Conservation (phyloP, 1,284 basidiomycete genomes). For the Rhodotorula mucilaginosa region DNA sequence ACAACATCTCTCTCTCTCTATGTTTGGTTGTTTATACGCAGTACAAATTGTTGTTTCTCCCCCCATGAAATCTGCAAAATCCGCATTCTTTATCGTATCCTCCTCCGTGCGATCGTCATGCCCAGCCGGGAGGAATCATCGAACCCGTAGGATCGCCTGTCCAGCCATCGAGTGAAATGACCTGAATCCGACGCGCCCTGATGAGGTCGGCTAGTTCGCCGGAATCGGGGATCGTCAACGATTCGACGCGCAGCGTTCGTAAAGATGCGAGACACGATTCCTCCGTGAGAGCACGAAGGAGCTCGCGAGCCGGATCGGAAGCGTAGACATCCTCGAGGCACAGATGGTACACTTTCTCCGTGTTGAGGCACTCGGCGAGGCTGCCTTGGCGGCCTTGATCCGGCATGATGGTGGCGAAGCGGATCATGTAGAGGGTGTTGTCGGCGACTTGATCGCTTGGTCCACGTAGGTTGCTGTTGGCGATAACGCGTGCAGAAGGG, state of each 20-base stretch:
- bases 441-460: background rate
- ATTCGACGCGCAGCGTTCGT: background rate
- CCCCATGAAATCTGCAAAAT: background rate
- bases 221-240: background rate
- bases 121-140: background rate
- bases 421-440: background rate
- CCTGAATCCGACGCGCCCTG: background rate
- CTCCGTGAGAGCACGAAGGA: background rate
- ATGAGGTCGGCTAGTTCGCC: background rate
- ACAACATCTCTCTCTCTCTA: background rate
- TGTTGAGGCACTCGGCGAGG: too few relatives aligned
- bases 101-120: background rate
- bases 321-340: background rate
- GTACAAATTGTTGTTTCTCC: background rate
- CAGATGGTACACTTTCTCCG: background rate
- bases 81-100: background rate
- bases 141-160: background rate
- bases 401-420: background rate
- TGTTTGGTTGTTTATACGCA: background rate
- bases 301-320: background rate
- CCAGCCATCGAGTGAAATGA: background rate
- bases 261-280: background rate
- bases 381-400: background rate
- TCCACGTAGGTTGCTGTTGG: background rate
- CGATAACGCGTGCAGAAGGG: background rate